Percentiles rank a stretch among this genome's conserved stretches.
Conservation (phyloP, 305 asterid species). For the Fraxinus ornus region DNA sequence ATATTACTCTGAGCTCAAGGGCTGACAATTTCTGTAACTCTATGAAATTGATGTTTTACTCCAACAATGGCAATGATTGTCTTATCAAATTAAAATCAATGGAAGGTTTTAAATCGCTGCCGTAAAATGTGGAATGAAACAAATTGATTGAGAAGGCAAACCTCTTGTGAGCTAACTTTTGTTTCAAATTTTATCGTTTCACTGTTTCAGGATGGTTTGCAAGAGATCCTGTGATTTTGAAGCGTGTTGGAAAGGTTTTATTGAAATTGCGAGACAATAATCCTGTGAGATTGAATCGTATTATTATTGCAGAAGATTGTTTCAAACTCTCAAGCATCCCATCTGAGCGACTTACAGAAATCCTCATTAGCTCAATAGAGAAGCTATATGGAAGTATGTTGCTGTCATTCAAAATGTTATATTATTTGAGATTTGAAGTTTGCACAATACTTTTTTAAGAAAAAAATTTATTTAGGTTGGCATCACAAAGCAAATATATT, state of each 20-base stretch:
- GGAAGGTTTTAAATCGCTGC: not conserved
- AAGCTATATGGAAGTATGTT: conserved; percentile 65
- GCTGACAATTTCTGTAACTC: not conserved
- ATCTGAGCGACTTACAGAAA: conserved; percentile 31
- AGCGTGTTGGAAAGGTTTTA: conserved; percentile 62
- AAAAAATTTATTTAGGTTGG: not conserved
- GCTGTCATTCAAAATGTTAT: not conserved
- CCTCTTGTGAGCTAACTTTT: not conserved
- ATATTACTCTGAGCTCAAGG: not conserved
- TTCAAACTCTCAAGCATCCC: conserved; percentile 60
- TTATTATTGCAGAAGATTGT: conserved; percentile 80
- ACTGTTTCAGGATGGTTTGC: conserved; percentile 78
- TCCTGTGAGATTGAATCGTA: conserved; percentile 26
- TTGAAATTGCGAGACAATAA: conserved; percentile 36
- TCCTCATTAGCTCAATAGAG: conserved; percentile 41
- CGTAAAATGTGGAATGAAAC: not conserved
- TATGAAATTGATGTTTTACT: not conserved
- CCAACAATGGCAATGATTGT: not conserved
- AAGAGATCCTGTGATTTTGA: conserved; percentile 64
- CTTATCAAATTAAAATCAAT: not conserved
- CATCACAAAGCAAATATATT: not conserved
- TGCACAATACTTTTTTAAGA: not conserved
- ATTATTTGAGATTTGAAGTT: not conserved
- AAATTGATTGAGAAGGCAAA: not conserved
- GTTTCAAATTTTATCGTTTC: not conserved